Evolutionary conservation across 768 basidiomycete genomes (phyloP).

Genomic region (Hygrocybe coccinea): DNA sequence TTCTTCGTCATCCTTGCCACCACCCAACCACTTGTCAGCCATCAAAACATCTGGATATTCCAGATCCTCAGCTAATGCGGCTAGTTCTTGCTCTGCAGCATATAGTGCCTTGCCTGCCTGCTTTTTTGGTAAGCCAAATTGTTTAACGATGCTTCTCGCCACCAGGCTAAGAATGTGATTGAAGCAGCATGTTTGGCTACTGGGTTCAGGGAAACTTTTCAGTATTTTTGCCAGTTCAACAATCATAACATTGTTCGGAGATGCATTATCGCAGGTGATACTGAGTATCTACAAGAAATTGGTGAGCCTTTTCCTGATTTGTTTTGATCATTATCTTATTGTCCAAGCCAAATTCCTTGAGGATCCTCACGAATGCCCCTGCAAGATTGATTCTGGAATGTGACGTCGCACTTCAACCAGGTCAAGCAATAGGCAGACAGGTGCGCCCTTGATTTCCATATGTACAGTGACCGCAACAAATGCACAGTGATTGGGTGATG

Average conservation of each 20-base stretch:
- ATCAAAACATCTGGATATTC: neutral
- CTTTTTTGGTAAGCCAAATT: constrained; percentile 29
- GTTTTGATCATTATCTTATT: constrained; percentile 16
- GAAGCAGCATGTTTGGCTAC: constrained; percentile 33
- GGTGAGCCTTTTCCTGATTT: neutral
- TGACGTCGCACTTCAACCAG: constrained; percentile 34
- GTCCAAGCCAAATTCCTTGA: constrained; percentile 32
- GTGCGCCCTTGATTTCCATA: constrained; percentile 26
- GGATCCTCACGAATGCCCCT: constrained; percentile 26
- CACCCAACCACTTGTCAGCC: neutral
- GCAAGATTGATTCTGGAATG: constrained; percentile 36
- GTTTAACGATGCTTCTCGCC: constrained; percentile 27
- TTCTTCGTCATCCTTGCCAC: neutral
- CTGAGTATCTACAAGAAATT: constrained; percentile 26
- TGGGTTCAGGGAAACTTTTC: constrained; percentile 16
- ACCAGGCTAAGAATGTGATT: constrained; percentile 35
- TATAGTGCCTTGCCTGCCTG: neutral
- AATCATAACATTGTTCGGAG: constrained; percentile 33
- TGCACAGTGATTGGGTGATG: constrained; percentile 11
- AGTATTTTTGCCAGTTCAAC: constrained; percentile 20
- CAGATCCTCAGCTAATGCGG: neutral
- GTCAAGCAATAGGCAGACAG: constrained; percentile 30
- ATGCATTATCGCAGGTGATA: constrained; percentile 36
- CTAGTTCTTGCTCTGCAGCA: neutral
- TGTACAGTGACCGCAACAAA: constrained; percentile 25